phyloP scores from a whole-genome alignment of 2,329 filamentous ascomycete species.

The Talaromyces amestolkiae region DNA sequence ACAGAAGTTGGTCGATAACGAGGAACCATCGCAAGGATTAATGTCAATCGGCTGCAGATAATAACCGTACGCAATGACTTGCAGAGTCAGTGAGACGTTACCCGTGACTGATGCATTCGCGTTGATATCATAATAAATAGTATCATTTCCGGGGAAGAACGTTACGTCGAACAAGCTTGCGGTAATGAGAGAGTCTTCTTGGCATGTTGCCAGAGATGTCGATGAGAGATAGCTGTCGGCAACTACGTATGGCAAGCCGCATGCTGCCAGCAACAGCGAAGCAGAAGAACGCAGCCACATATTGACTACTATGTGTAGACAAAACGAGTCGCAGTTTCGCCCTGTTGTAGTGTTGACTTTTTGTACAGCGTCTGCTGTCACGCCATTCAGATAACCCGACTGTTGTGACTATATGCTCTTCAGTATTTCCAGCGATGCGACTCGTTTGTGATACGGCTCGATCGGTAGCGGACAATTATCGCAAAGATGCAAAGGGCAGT shows the following conservation, averaged over 20 bases:
- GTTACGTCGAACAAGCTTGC: conserved; percentile 21
- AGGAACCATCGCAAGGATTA: conserved; percentile 17
- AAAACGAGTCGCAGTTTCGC: background rate
- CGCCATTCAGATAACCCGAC: background rate
- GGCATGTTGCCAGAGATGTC: conserved; percentile 18
- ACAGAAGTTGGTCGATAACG: conserved; percentile 19
- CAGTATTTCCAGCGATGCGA: background rate
- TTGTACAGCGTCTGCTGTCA: background rate
- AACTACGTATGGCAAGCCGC: conserved; percentile 4
- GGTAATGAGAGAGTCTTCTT: conserved; percentile 20
- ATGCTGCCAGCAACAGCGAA: conserved; percentile 12
- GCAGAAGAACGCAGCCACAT: conserved; percentile 10
- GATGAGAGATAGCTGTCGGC: conserved; percentile 16
- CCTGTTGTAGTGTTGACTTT: background rate
- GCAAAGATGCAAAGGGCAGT: background rate
- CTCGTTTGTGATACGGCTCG: background rate
- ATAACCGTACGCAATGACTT: conserved; percentile 22
- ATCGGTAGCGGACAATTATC: background rate
- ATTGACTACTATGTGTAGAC: background rate
- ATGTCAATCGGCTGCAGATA: conserved; percentile 15
- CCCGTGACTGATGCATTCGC: conserved; percentile 20
- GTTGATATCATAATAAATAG: conserved; percentile 19
- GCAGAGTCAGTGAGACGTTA: conserved; percentile 17
- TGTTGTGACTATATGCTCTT: background rate
- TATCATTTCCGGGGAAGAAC: conserved; percentile 17